Evolutionary conservation across 1,284 basidiomycete genomes (phyloP).

Genomic region (Dichomitus squalens): DNA sequence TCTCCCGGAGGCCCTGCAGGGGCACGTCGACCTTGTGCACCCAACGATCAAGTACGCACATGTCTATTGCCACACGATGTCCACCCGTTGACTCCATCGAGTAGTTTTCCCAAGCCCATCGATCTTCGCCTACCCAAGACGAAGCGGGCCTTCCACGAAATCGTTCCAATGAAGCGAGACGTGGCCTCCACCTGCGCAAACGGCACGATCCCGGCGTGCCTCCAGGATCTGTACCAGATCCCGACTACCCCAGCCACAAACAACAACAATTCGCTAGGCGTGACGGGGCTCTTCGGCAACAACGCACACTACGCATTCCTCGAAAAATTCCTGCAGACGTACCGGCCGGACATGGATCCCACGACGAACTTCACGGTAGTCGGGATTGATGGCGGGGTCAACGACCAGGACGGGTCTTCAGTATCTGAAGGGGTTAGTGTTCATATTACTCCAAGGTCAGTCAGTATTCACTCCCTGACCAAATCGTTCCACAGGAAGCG

Average conservation of each 20-base stretch:
- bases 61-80: not conserved
- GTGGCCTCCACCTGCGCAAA: constrained; percentile 41
- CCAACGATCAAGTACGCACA: constrained; percentile 38
- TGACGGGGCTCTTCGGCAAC: constrained; percentile 56
- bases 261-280: constrained; percentile 48
- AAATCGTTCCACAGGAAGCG: constrained; percentile 38
- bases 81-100: no score
- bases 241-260: constrained; percentile 46
- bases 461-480: constrained; percentile 26
- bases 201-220: constrained; percentile 54
- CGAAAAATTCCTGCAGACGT: constrained; percentile 50
- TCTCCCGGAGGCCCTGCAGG: constrained; percentile 38
- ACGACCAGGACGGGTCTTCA: constrained; percentile 37
- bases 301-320: constrained; percentile 54
- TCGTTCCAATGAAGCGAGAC: no score
- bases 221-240: constrained; percentile 53
- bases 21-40: constrained; percentile 42
- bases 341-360: constrained; percentile 49
- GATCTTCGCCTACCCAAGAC: not conserved
- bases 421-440: constrained; percentile 50
- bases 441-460: no score
- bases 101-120: constrained; percentile 15
- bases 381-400: constrained; percentile 49
- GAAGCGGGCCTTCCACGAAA: constrained; percentile 10
- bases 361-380: constrained; percentile 33